Evolutionary conservation across 2,329 filamentous ascomycete species (phyloP).

Genomic region (Gaeumannomyces sp.): DNA sequence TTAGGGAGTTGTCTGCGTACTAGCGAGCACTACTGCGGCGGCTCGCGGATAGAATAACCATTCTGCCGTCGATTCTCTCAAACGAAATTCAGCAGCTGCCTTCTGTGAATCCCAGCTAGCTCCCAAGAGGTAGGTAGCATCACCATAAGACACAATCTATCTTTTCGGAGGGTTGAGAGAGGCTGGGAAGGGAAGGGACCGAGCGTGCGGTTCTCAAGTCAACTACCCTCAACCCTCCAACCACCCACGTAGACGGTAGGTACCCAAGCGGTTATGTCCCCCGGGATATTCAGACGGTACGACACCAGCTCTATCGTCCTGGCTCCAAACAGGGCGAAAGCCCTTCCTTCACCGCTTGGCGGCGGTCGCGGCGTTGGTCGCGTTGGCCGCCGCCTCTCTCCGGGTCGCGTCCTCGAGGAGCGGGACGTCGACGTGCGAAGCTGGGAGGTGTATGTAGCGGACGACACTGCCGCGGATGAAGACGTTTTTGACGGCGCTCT

Average conservation of each 20-base stretch:
- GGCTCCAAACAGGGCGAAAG: neutral
- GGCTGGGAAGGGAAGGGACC: neutral
- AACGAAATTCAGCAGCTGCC: neutral
- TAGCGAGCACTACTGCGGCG: neutral
- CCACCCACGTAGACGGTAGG: too few species aligned
- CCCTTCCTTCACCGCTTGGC: slow-evolving; percentile 14
- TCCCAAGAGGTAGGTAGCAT: neutral
- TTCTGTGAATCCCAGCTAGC: neutral
- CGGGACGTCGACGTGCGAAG: slow-evolving; percentile 74
- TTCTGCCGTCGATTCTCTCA: neutral
- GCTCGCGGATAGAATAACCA: neutral
- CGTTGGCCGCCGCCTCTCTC: slow-evolving; percentile 52
- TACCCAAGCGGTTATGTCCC: neutral
- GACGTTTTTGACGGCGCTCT: slow-evolving; percentile 85
- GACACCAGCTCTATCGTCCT: neutral
- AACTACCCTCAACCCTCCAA: neutral
- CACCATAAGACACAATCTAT: neutral
- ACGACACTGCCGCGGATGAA: slow-evolving; percentile 93
- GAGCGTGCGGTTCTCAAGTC: neutral
- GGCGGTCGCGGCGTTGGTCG: slow-evolving; percentile 46
- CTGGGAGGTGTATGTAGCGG: slow-evolving; percentile 83
- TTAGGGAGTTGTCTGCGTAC: neutral
- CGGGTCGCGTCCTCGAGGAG: slow-evolving; percentile 86
- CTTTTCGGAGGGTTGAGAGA: neutral
- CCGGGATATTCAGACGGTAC: neutral